Conservation (phyloP, 2,329 filamentous ascomycete species). For the Aspergillus spinulosporus region DNA sequence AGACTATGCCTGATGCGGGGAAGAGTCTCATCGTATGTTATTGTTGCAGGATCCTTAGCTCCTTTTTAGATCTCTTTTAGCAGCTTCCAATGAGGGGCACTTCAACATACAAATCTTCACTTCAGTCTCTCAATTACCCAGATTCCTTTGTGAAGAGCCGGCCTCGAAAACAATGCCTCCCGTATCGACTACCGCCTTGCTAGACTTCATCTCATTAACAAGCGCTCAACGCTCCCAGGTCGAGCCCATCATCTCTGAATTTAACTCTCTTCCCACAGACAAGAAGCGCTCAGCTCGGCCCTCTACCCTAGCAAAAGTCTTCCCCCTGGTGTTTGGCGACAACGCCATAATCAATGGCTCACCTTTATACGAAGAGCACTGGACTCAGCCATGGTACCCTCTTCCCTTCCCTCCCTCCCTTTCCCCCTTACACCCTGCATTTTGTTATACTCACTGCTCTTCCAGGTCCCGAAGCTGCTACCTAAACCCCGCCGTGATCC, state of each 20-base stretch:
- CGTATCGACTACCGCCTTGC: not conserved
- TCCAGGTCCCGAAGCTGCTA: slow-evolving; percentile 12
- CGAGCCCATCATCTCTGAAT: not conserved
- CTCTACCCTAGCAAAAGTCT: not conserved
- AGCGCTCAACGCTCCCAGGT: not conserved
- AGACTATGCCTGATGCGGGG: too few relatives aligned
- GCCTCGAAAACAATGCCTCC: not conserved
- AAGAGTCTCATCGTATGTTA: too few relatives aligned
- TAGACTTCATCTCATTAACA: not conserved
- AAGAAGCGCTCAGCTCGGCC: not conserved
- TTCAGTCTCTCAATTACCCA: not conserved
- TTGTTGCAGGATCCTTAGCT: too few relatives aligned
- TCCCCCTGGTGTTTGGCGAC: slow-evolving; percentile 10
- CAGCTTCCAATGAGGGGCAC: not conserved
- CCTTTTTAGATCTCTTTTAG: not conserved
- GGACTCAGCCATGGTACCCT: not conserved
- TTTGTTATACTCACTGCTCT: not conserved
- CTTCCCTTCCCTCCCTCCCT: not conserved
- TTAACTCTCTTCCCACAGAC: not conserved
- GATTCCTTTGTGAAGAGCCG: not conserved
- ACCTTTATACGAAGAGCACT: slow-evolving; percentile 7
- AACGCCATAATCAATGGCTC: slow-evolving; percentile 7
- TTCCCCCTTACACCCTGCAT: too few relatives aligned
- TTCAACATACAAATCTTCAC: not conserved
- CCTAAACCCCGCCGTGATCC: slow-evolving; percentile 8